These are phyloP conservation scores for Raffaelea albimanens DNA, from an alignment of 2,329 filamentous ascomycete genomes.

Conservation along the genomic window DNA sequence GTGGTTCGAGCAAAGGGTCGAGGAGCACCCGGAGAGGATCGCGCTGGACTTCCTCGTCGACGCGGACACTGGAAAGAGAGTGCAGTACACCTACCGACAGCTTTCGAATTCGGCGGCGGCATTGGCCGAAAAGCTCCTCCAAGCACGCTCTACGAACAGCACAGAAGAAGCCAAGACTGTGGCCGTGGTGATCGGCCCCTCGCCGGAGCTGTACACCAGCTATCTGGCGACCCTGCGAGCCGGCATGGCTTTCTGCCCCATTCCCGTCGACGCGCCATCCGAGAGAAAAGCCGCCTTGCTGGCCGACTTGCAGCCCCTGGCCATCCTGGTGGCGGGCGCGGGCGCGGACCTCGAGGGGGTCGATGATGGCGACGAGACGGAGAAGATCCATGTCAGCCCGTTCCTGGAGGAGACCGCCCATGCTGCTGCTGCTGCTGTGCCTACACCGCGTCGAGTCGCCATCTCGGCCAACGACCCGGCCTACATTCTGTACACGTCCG, in stretches of 20 bases:
- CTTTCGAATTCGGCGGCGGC: not conserved
- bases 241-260: conserved; percentile 25
- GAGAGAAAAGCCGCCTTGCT: conserved; percentile 19
- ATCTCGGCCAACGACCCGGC: conserved; percentile 20
- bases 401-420: not conserved
- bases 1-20: not conserved
- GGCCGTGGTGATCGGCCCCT: conserved; percentile 14
- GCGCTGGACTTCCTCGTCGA: not conserved
- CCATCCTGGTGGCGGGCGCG: not conserved
- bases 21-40: not conserved
- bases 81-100: conserved; percentile 3
- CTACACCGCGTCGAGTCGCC: not conserved
- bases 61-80: not conserved
- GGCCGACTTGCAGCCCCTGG: conserved; percentile 1
- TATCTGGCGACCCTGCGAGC: conserved; percentile 26
- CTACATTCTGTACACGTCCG: conserved; percentile 47
- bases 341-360: not conserved
- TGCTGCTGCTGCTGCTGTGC: not conserved
- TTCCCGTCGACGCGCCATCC: conserved; percentile 24
- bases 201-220: conserved; percentile 25
- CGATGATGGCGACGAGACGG: not conserved
- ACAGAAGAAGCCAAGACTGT: conserved; percentile 3
- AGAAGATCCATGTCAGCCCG: not conserved
- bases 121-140: not conserved
- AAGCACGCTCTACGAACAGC: not conserved